phyloP scores from a whole-genome alignment of 352 stramenopile genomes.

The Phytopythium ostracodes region DNA sequence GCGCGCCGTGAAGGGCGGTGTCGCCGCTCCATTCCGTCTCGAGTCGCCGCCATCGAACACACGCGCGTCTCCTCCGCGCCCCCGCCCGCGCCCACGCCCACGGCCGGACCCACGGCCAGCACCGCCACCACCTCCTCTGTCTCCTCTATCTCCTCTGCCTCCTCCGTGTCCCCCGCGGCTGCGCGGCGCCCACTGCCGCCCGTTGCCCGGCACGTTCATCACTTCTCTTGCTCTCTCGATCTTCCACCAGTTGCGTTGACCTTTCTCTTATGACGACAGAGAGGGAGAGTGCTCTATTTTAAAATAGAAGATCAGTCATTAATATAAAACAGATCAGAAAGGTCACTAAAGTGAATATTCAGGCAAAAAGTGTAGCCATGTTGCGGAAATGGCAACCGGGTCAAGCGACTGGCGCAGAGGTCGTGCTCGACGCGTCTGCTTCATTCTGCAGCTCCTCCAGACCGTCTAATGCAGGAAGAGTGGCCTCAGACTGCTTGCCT shows the following conservation, averaged over 20 bases:
- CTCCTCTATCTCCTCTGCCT: conserved; percentile 8
- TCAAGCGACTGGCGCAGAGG: neutral
- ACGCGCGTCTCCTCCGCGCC: neutral
- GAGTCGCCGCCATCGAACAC: neutral
- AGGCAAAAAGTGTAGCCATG: neutral
- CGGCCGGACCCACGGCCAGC: conserved; percentile 8
- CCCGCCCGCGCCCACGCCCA: conserved; percentile 4
- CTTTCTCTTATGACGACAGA: too few relatives aligned
- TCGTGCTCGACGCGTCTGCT: neutral
- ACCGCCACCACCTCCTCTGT: conserved; percentile 7
- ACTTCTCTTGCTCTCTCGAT: neutral
- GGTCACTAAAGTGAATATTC: neutral
- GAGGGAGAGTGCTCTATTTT: too few relatives aligned
- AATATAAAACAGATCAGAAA: neutral
- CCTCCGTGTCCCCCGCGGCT: neutral
- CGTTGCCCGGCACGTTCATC: neutral
- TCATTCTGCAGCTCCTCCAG: neutral
- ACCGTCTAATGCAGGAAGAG: neutral
- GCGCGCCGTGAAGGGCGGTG: too few relatives aligned
- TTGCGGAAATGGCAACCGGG: neutral
- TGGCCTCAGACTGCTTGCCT: neutral
- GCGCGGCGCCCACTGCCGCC: neutral
- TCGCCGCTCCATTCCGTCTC: neutral
- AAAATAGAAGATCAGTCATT: neutral
- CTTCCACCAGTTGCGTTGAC: too few relatives aligned